A percentile compares a stretch with the other conserved stretches of the same genome.
phyloP scores from a whole-genome alignment of 2,329 filamentous ascomycete species.

The Exophiala sp. region DNA sequence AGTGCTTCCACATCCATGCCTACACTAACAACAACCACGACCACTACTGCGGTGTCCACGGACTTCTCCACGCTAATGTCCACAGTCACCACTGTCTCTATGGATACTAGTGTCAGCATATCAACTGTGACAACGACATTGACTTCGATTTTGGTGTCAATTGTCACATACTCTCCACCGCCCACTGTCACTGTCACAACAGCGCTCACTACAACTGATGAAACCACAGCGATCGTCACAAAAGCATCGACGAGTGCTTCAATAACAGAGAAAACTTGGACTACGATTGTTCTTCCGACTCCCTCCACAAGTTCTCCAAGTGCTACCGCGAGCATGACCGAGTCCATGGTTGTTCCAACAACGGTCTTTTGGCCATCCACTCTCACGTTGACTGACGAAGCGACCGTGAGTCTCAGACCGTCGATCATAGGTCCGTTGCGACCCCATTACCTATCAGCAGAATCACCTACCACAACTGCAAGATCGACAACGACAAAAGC shows the following conservation, averaged over 20 bases:
- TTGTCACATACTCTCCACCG: constrained; percentile 6
- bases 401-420: neutral
- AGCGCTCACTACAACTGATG: constrained; percentile 1
- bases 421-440: neutral
- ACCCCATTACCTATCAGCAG: neutral
- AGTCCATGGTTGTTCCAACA: neutral
- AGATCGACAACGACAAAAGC: no score
- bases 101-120: neutral
- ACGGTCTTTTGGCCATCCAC: neutral
- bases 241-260: neutral
- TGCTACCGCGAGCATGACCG: neutral
- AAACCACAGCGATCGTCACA: neutral
- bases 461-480: no score
- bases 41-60: neutral
- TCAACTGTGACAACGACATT: neutral
- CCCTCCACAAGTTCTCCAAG: no score
- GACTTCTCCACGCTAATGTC: neutral
- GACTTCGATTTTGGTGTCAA: constrained; percentile 4
- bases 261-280: no score
- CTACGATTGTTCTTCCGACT: no score
- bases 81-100: neutral
- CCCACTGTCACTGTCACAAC: neutral
- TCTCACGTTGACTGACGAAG: no score
- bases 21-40: neutral
- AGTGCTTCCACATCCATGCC: neutral